Evolutionary conservation across 345 rosid genomes (phyloP).

Genomic region (Sonneratia caseolaris): DNA sequence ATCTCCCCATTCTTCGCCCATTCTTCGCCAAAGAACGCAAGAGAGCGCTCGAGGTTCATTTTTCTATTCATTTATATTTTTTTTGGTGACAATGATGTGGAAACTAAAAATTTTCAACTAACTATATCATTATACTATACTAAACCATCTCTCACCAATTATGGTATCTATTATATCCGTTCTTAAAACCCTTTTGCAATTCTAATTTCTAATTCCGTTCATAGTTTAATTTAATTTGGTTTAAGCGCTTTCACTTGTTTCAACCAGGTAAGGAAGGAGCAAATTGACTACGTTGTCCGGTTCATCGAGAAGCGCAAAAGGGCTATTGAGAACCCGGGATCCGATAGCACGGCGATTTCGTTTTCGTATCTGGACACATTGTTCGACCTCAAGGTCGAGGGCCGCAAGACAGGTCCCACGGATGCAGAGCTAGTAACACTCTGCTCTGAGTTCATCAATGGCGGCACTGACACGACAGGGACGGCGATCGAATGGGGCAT

Average conservation of each 20-base stretch:
- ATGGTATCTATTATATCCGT: no score
- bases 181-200: no score
- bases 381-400: slow-evolving; percentile 48
- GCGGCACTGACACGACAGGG: slow-evolving; percentile 80
- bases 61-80: no score
- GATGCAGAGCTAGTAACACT: slow-evolving; percentile 69
- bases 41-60: slow-evolving; percentile 27
- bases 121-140: no score
- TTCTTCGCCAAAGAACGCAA: slow-evolving; percentile 65
- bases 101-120: no score
- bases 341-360: slow-evolving; percentile 40
- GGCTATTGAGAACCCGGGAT: slow-evolving; percentile 39
- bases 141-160: no score
- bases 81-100: no score
- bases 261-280: slow-evolving; percentile 37
- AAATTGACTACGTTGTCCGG: slow-evolving; percentile 45
- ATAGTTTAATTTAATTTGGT: no score
- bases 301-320: slow-evolving; percentile 46
- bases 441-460: slow-evolving; percentile 82
- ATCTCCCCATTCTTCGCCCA: slow-evolving; percentile 64
- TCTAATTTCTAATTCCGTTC: no score
- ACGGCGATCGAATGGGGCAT: slow-evolving; percentile 91
- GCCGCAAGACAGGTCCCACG: slow-evolving; percentile 44
- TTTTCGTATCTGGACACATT: slow-evolving; percentile 85
- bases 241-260: background rate